Evolutionary conservation across 2,329 filamentous ascomycete species (phyloP).

Genomic region (Phyllosticta paracitricarpa): DNA sequence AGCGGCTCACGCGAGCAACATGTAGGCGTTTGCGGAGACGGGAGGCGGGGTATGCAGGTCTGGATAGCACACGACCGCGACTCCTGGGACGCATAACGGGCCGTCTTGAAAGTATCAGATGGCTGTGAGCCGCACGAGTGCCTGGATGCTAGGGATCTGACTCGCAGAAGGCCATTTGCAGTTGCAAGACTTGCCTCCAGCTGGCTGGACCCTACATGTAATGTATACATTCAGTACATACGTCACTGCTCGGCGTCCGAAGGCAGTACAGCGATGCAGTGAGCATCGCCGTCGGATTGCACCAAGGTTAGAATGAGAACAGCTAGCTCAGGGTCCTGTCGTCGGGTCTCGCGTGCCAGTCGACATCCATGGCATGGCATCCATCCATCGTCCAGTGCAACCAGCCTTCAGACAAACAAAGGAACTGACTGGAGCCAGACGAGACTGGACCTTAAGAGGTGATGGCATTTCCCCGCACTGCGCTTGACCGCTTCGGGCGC

Average conservation of each 20-base stretch:
- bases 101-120: neutral
- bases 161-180: neutral
- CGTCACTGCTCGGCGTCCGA: neutral
- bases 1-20: constrained; percentile 2
- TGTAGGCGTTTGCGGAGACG: neutral
- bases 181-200: neutral
- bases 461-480: neutral
- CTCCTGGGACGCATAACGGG: neutral
- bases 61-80: neutral
- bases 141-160: neutral
- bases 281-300: no score
- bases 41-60: constrained; percentile 1
- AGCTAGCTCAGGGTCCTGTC: neutral
- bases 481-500: neutral
- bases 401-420: no score
- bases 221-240: neutral
- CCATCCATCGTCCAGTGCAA: no score
- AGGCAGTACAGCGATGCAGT: no score
- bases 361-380: no score
- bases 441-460: no score
- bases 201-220: no score
- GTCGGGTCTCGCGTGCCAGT: neutral
- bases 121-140: neutral
- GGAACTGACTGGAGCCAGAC: no score
- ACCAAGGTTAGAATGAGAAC: no score